phyloP scores from a whole-genome alignment of 768 basidiomycete genomes.

The Lactifluus echinatus region DNA sequence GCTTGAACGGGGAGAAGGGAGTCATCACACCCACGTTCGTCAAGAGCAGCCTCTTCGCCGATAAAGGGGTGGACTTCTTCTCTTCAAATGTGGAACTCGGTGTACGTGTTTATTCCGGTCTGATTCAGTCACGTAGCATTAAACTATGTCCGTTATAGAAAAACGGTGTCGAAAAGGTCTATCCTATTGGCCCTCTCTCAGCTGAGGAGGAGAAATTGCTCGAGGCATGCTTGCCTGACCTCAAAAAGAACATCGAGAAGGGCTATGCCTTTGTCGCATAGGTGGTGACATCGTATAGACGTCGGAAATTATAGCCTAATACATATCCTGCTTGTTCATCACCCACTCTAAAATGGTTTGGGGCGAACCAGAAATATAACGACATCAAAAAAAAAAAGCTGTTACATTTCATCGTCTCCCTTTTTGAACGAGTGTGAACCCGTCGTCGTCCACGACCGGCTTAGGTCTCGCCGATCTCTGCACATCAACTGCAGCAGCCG shows the following conservation, averaged over 20 bases:
- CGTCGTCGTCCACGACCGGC: slow-evolving; percentile 84
- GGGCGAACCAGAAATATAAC: not conserved
- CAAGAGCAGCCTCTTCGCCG: slow-evolving; percentile 76
- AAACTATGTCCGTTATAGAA: slow-evolving; percentile 32
- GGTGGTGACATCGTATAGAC: slow-evolving; percentile 12
- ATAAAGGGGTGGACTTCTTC: slow-evolving; percentile 90
- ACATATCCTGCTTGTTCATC: slow-evolving; percentile 5
- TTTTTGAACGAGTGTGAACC: slow-evolving; percentile 76
- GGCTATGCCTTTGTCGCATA: slow-evolving; percentile 64
- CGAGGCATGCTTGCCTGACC: slow-evolving; percentile 79
- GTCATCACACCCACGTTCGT: slow-evolving; percentile 79
- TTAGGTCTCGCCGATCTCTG: slow-evolving; percentile 34
- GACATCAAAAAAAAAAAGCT: slow-evolving; percentile 3
- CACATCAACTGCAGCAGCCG: slow-evolving; percentile 19
- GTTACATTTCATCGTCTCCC: slow-evolving; percentile 25
- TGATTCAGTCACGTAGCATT: not conserved
- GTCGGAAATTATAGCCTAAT: slow-evolving; percentile 11
- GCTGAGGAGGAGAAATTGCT: slow-evolving; percentile 80
- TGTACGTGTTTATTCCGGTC: slow-evolving; percentile 37
- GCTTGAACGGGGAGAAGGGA: slow-evolving; percentile 57
- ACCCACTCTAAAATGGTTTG: not conserved
- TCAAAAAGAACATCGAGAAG: slow-evolving; percentile 98
- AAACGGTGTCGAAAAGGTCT: slow-evolving; percentile 90
- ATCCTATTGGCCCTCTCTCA: slow-evolving; percentile 71
- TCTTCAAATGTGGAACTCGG: slow-evolving; percentile 91